Conservation (phyloP, 371 early-diverging fungal genomes). For the Mortierella sp. region DNA sequence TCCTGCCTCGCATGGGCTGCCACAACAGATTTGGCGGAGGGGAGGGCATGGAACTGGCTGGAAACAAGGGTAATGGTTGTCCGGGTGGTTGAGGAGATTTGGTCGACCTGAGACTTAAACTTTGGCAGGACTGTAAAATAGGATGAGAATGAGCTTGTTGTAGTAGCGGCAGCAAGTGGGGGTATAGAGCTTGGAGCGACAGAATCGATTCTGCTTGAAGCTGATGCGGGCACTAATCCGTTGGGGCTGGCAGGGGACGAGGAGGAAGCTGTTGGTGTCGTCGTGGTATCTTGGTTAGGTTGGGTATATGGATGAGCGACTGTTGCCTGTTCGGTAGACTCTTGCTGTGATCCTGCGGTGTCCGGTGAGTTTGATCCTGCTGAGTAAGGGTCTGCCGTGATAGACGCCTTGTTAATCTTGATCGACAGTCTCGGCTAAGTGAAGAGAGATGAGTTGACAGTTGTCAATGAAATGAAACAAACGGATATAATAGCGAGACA, state of each 20-base stretch:
- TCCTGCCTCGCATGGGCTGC: constrained; percentile 50
- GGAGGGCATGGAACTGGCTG: constrained; percentile 46
- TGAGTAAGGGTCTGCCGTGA: constrained; percentile 31
- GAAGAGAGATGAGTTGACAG: neutral
- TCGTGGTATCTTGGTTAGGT: neutral
- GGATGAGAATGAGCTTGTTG: constrained; percentile 27
- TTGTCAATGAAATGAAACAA: neutral
- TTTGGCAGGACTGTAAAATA: constrained; percentile 38
- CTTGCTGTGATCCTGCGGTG: constrained; percentile 9
- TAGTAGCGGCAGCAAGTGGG: neutral
- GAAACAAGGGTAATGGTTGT: constrained; percentile 46
- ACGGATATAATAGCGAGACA: neutral
- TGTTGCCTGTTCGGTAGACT: neutral
- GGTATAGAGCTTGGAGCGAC: constrained; percentile 10
- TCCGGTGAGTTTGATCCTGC: constrained; percentile 6
- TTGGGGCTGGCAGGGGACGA: neutral
- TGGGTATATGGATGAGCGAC: constrained; percentile 18
- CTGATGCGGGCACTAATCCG: neutral
- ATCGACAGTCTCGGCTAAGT: constrained; percentile 61
- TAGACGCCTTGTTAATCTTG: constrained; percentile 47
- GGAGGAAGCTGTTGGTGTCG: neutral
- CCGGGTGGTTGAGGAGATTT: constrained; percentile 44
- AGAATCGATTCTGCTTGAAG: neutral
- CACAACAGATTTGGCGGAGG: constrained; percentile 35
- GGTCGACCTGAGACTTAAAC: constrained; percentile 44